A percentile compares a stretch with the other conserved stretches of the same genome.
phyloP scores from a whole-genome alignment of 2,329 filamentous ascomycete species.

The Elsinoe ampelina region DNA sequence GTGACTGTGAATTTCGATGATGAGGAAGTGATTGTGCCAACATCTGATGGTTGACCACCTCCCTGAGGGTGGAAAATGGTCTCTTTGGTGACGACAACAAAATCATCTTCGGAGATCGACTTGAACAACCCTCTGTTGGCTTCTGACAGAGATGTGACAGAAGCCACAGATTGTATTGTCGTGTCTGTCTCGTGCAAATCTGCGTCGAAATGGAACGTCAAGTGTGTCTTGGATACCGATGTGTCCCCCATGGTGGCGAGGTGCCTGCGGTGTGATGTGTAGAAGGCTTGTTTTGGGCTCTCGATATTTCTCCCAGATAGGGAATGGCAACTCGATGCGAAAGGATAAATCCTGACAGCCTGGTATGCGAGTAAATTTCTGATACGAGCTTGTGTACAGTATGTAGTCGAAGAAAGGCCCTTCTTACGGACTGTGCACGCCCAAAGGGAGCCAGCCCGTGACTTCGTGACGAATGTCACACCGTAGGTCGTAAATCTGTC shows the following conservation, averaged over 20 bases:
- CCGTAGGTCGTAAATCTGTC: no score
- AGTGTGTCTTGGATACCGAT: conserved; percentile 16
- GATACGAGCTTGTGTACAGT: no score
- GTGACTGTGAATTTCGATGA: conserved; percentile 15
- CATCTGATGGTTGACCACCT: conserved; percentile 19
- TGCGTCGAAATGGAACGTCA: conserved; percentile 14
- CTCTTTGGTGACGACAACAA: conserved; percentile 14
- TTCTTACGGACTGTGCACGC: no score
- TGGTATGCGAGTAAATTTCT: no score
- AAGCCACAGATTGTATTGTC: background rate
- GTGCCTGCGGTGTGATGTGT: background rate
- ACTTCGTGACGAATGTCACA: no score
- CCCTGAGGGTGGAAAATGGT: conserved; percentile 20
- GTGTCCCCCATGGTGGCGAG: background rate
- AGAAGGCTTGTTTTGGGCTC: no score
- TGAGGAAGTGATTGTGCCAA: conserved; percentile 14
- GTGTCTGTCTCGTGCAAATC: conserved; percentile 24
- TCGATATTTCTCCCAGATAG: no score
- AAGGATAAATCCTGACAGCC: no score
- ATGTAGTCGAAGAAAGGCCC: no score
- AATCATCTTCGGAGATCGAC: conserved; percentile 11
- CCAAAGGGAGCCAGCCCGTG: no score
- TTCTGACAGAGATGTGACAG: conserved; percentile 11
- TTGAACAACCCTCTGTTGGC: conserved; percentile 15
- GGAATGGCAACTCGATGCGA: no score